Evolutionary conservation across 2,329 filamentous ascomycete species (phyloP), one percentile per base, ranked within the genome.

Genomic region (Xylariaceae sp.): DNA sequence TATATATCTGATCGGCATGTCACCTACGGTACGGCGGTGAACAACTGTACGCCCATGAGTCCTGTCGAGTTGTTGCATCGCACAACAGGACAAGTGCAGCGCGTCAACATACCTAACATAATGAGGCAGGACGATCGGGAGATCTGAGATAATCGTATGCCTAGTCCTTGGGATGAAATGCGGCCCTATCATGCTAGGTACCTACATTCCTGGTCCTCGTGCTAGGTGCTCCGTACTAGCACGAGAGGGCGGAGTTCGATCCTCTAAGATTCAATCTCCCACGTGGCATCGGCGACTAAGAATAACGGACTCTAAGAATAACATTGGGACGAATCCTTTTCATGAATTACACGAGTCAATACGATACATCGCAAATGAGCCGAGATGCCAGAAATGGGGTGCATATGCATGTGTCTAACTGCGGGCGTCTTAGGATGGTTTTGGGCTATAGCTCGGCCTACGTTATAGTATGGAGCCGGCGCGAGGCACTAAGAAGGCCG

Each of bases 251-350:
- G 44, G 39, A 52, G 53, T 23, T 48, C 35, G 49, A 45, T 45
- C 42, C 42, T 45, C 42, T 45, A 45, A 45, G 42, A 45, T 50
- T 47, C 11, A 30, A 45, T 48, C 55, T 53, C 58, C 60, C 62
- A 64, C 62, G 62, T 64, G 62, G 62, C 56, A 60, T 44, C 54
- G 34, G 18, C 6, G 44, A 34, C 62, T 62, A 64, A 60, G 50
- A 60, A 62, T 62, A 64, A 57, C 45, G 44, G 23, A 30, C 23
- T 30, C 23, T 30, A 30, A 30, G 23, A 30, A 30, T 30, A 30
- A 30, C 23, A 30, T 45, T 39, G 59, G 55, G 55, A 57, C 62
- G 56, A 54, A 57, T 56, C 60, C 37, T 53, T 62, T 39, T 56
- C 39, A 49, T 47, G 37, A 53, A 60, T 60, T 55, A 62, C 57